Base-by-base conservation (phyloP, 441 rosid genomes). In the Populus hybrid region DNA sequence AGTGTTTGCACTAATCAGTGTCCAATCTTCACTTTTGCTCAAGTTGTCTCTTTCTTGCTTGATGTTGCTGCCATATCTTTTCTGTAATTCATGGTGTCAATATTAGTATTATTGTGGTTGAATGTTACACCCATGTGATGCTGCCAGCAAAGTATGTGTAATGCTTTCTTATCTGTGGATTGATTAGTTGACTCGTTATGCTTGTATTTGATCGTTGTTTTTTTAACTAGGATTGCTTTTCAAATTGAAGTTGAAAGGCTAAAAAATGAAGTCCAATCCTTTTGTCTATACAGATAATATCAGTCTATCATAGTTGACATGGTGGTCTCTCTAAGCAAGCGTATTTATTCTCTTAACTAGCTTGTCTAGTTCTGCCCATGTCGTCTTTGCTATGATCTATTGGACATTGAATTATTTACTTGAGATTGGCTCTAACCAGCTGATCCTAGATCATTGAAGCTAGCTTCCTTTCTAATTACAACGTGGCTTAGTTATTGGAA, bases 401-500 rank as follows among this genome's bases (percentile, higher is more conserved):
- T 30, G 32, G 32, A 30, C 32, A 30, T 30, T 30, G 72, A 18
- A 54, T 16, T 54, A 54, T 54, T 54, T 54, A 18, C 61, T 16
- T 54, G 61, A 16, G 61, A 54, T 16, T 54, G n/a, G n/a, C 61
- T 54, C 21, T 54, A 1, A 5, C n/a, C n/a, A 54, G 21, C 61
- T 18, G 61, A 16, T 54, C n/a, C 9, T 54, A 16, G 61, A 54
- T 54, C 21, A 54, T 18, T 54, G 61, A 1, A 54, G 9, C 9
- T 54, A 18, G 61, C n/a, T 54, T 54, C 61, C 61, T 18, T 70
- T 73, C 3, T 68, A 40, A 64, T 67, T 71, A 28, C 10, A 23
- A 18, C 23, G 24, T 32, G 67, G 80, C 80, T 64, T 46, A 73
- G 21, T 69, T 36, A 69, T 42, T 28, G 5, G 36, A 78, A 73